These are phyloP conservation scores for Saturnispora besseyi DNA, from an alignment of 805 yeast genomes.

Conservation along the genomic window DNA sequence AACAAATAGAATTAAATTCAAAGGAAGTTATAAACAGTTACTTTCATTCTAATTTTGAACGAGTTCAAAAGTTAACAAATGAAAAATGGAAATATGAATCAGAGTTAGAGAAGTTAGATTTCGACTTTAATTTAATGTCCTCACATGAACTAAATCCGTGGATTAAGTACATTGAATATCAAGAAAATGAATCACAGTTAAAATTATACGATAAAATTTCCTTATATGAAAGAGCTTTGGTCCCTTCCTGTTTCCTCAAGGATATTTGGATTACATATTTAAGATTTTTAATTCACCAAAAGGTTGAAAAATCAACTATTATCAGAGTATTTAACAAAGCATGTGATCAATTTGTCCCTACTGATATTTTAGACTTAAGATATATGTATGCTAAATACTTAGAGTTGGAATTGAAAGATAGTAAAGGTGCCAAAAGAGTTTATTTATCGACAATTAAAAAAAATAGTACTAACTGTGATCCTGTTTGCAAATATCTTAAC, in stretches of 20 bases:
- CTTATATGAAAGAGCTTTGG: slow-evolving; percentile 64
- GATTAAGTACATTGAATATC: slow-evolving; percentile 53
- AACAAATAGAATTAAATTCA: slow-evolving; percentile 13
- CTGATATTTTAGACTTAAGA: slow-evolving; percentile 19
- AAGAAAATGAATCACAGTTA: slow-evolving; percentile 15
- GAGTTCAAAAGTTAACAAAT: slow-evolving; percentile 45
- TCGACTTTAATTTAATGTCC: slow-evolving; percentile 40
- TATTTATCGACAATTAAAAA: slow-evolving; percentile 14
- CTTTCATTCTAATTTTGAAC: slow-evolving; percentile 34
- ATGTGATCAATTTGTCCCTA: slow-evolving; percentile 30
- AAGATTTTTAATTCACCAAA: slow-evolving; percentile 37
- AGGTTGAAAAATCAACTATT: slow-evolving; percentile 26
- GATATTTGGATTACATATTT: slow-evolving; percentile 63
- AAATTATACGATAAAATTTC: slow-evolving; percentile 28
- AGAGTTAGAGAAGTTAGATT: slow-evolving; percentile 46
- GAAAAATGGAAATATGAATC: slow-evolving; percentile 69
- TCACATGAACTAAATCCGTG: slow-evolving; percentile 43
- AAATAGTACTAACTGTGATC: slow-evolving; percentile 7
- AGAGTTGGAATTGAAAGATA: slow-evolving; percentile 16
- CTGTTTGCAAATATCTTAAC: slow-evolving; percentile 9
- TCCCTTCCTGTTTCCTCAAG: slow-evolving; percentile 54
- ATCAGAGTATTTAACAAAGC: slow-evolving; percentile 42
- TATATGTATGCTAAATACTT: slow-evolving; percentile 25
- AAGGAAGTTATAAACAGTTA: slow-evolving; percentile 32
- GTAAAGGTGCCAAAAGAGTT: slow-evolving; percentile 16